These are phyloP conservation scores for Hortiboletus flavorubellus DNA, from an alignment of 768 basidiomycete species.

Conservation along the genomic window DNA sequence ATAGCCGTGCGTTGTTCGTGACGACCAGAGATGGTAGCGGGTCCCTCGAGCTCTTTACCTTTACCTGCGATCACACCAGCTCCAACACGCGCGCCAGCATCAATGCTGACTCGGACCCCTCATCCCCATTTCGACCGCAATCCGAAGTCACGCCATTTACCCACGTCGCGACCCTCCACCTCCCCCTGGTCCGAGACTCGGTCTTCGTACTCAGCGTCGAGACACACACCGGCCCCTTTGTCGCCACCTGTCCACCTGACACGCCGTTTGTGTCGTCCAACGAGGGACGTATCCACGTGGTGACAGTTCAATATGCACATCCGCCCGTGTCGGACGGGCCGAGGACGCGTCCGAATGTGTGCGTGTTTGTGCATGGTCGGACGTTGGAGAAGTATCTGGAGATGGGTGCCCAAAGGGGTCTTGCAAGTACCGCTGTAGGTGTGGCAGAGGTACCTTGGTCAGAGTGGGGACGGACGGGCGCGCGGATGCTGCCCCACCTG, in stretches of 20 bases:
- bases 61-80: conserved; percentile 19
- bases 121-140: neutral
- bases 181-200: conserved; percentile 9
- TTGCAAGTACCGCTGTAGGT: neutral
- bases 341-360: conserved; percentile 12
- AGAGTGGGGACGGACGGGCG: conserved; percentile 37
- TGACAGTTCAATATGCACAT: conserved; percentile 24
- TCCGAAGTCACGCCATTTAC: neutral
- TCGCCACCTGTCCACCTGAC: conserved; percentile 21
- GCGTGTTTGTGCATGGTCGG: conserved; percentile 35
- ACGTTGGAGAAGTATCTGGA: conserved; percentile 22
- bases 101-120: neutral
- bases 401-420: neutral
- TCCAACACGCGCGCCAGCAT: too few relatives aligned
- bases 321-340: neutral
- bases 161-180: conserved; percentile 19
- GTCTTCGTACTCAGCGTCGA: conserved; percentile 16
- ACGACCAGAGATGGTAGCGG: conserved; percentile 36
- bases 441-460: conserved; percentile 30
- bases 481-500: conserved; percentile 32
- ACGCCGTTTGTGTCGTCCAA: conserved; percentile 28
- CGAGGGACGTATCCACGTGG: conserved; percentile 21
- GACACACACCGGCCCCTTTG: conserved; percentile 36
- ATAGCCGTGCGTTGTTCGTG: conserved; percentile 41
- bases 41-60: conserved; percentile 42